phyloP scores from a whole-genome alignment of 2,329 filamentous ascomycete species.

The Cladophialophora exuberans region DNA sequence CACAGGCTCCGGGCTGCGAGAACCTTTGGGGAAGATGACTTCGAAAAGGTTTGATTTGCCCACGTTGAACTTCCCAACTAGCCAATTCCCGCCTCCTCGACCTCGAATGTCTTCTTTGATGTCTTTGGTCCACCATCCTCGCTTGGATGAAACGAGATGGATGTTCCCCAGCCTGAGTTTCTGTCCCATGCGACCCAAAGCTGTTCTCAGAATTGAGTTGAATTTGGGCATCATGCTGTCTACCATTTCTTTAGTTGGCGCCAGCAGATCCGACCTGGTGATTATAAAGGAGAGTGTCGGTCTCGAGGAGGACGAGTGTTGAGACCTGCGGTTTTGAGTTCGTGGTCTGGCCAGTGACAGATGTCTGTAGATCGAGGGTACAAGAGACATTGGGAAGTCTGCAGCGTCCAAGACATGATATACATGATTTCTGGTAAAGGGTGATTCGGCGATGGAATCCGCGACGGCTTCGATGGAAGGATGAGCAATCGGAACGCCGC shows the following conservation, averaged over 20 bases:
- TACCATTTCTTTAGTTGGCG: constrained; percentile 80
- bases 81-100: constrained; percentile 85
- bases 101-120: constrained; percentile 85
- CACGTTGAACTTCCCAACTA: constrained; percentile 98
- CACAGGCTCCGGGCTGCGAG: constrained; percentile 49
- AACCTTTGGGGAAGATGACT: constrained; percentile 80
- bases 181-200: constrained; percentile 68
- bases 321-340: constrained; percentile 76
- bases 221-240: constrained; percentile 86
- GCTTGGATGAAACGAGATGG: constrained; percentile 80
- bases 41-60: constrained; percentile 94
- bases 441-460: constrained; percentile 84
- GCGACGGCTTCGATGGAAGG: constrained; percentile 80
- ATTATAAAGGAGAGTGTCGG: constrained; percentile 80
- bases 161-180: constrained; percentile 86
- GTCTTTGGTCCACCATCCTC: constrained; percentile 87
- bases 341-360: constrained; percentile 74
- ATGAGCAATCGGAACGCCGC: constrained; percentile 73
- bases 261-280: constrained; percentile 83
- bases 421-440: constrained; percentile 87
- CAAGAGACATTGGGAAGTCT: constrained; percentile 92
- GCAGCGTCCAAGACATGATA: constrained; percentile 95
- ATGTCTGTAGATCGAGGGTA: constrained; percentile 73
- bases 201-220: constrained; percentile 73
- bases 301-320: constrained; percentile 42